Conservation (phyloP, 768 basidiomycete species). For the Trametopsis cervina region DNA sequence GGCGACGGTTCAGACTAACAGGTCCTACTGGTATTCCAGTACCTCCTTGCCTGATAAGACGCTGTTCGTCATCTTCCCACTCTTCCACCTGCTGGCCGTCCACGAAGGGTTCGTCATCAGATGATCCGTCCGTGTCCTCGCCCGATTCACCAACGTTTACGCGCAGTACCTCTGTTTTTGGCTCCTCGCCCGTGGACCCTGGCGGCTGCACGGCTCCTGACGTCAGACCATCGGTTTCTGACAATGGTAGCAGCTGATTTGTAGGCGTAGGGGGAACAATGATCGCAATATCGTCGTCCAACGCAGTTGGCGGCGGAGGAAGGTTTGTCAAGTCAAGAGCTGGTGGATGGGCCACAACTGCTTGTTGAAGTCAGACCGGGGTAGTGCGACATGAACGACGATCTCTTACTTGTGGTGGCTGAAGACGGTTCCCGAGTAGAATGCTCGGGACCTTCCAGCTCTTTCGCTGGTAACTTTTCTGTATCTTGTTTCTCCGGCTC, state of each 20-base stretch:
- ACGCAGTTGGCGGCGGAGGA: conserved; percentile 4
- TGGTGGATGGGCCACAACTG: conserved; percentile 7
- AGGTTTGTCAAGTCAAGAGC: conserved; percentile 15
- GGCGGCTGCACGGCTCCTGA: conserved; percentile 91
- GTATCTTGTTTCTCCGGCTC: conserved; percentile 18
- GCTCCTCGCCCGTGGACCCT: conserved; percentile 58
- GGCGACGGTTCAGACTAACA: conserved; percentile 36
- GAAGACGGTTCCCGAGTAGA: conserved; percentile 16
- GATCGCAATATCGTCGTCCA: conserved; percentile 27
- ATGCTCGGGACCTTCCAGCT: conserved; percentile 11
- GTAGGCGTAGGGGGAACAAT: conserved; percentile 43
- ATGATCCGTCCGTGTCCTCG: conserved; percentile 51
- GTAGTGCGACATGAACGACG: conserved; percentile 1
- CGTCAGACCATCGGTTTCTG: conserved; percentile 82
- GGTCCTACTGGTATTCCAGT: conserved; percentile 91
- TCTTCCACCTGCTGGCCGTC: conserved; percentile 43
- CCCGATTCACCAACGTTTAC: conserved; percentile 35
- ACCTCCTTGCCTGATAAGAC: conserved; percentile 82
- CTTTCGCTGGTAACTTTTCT: conserved; percentile 4
- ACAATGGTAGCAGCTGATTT: conserved; percentile 42
- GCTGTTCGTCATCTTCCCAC: conserved; percentile 84
- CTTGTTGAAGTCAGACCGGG: conserved; percentile 4
- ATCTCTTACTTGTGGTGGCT: conserved; percentile 16
- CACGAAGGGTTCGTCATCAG: conserved; percentile 59
- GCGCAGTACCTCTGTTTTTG: conserved; percentile 15